phyloP scores from a whole-genome alignment of 2,329 filamentous ascomycete species.

The Venturia nashicola region DNA sequence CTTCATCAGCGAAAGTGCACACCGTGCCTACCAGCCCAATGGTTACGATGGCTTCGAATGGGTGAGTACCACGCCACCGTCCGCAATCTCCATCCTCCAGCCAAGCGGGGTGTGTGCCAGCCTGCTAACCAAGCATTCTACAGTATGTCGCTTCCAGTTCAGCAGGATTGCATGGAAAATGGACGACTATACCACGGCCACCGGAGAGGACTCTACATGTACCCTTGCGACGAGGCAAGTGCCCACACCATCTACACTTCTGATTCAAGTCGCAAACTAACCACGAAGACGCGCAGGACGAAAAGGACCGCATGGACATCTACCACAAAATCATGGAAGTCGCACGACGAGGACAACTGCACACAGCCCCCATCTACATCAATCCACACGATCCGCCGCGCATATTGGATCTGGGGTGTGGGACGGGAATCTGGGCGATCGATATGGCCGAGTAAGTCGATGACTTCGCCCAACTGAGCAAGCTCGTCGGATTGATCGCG shows the following conservation, averaged over 20 bases:
- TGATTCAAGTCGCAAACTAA: background rate
- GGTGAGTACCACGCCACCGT: slow-evolving; percentile 22
- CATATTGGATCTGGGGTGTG: slow-evolving; percentile 61
- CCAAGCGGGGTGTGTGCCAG: background rate
- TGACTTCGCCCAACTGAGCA: background rate
- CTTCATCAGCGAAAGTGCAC: background rate
- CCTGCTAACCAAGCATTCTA: slow-evolving; percentile 8
- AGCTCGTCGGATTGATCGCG: background rate
- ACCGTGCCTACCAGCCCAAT: slow-evolving; percentile 17
- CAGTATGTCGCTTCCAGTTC: slow-evolving; percentile 24
- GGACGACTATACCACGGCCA: slow-evolving; percentile 58
- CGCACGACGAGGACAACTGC: slow-evolving; percentile 41
- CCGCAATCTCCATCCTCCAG: background rate
- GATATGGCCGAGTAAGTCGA: slow-evolving; percentile 62
- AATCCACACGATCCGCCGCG: slow-evolving; percentile 26
- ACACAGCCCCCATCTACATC: slow-evolving; percentile 30
- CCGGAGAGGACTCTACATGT: slow-evolving; percentile 57
- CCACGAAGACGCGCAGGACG: slow-evolving; percentile 35
- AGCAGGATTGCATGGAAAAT: slow-evolving; percentile 47
- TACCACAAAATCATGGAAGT: slow-evolving; percentile 67
- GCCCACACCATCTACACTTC: slow-evolving; percentile 13
- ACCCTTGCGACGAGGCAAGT: slow-evolving; percentile 63
- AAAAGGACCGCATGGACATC: slow-evolving; percentile 69
- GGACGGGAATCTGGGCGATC: slow-evolving; percentile 85
- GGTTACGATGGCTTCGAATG: slow-evolving; percentile 32